Evolutionary conservation across 2,329 filamentous ascomycete species (phyloP), one percentile per base, ranked within the genome.

Genomic region (Pseudophaeomoniella oleicola): DNA sequence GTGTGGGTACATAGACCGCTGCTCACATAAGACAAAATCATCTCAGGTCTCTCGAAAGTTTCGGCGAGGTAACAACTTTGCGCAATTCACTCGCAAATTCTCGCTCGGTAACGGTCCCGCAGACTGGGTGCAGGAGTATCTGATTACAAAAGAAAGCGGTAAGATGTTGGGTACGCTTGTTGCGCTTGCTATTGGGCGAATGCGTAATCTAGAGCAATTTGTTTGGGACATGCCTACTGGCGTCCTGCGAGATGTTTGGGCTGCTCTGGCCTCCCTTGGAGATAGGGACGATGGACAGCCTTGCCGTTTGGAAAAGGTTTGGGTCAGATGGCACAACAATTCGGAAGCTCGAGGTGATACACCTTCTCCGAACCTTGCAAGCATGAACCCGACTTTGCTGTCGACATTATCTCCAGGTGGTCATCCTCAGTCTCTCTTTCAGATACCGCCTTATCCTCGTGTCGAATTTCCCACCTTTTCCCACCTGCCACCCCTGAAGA

Each of bases 161-260:
- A 90, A 88, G 60, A 86, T 90, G 81, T 67, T 90, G n/a, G 81
- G 82, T 4, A 88, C 81, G 1, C 61, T 90, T 35, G 82, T 86
- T 10, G 81, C 82, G 6, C 60, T 87, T 44, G 81, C 82, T 10
- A 67, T 90, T n/a, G 75, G 78, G 31, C 78, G 81, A 43, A 90
- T 90, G 83, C 64, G 75, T 36, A 84, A 83, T 49, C 66, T 92
- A 29, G 83, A 90, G 56, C 77, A 75, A 0, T 90, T 90, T 50
- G 67, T 83, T 3, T 90, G 83, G 83, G 83, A 92, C 50, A 88
- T 90, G 83, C 83, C 83, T 1, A 90, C 83, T 0, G 84, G 83
- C 1, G 79, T 90, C 13, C 60, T 86, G 37, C 71, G 82, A 37
- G 81, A 88, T 52, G 79, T 88, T 17, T 90, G 85, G 71, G 72